Conservation (phyloP, 805 yeast species). For the Yamadazyma insecticola region DNA sequence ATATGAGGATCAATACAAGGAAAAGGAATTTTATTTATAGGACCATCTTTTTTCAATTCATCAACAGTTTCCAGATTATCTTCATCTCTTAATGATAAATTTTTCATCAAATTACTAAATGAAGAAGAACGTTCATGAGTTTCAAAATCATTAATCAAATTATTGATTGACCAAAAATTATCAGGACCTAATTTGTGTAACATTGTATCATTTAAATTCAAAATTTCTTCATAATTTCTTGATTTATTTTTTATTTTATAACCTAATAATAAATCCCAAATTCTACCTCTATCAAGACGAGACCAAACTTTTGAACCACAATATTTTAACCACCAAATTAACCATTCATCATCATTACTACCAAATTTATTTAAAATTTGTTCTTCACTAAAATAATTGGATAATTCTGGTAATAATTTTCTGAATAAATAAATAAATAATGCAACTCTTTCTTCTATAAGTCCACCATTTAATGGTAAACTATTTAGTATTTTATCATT, state of each 20-base stretch:
- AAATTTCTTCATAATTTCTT: constrained; percentile 25
- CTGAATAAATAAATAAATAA: constrained; percentile 63
- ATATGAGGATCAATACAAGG: constrained; percentile 69
- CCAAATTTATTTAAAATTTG: constrained; percentile 59
- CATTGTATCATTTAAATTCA: constrained; percentile 26
- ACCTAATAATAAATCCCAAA: constrained; percentile 86
- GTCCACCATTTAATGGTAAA: constrained; percentile 57
- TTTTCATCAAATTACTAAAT: constrained; percentile 4
- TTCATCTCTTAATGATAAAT: constrained; percentile 1
- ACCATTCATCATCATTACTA: constrained; percentile 75
- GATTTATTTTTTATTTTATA: constrained; percentile 49
- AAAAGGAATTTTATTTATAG: constrained; percentile 44
- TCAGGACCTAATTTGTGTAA: constrained; percentile 51
- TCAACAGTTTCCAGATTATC: too few relatives aligned
- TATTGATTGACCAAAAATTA: constrained; percentile 49
- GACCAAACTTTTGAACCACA: constrained; percentile 85
- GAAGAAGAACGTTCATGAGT: background rate
- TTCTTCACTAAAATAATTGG: constrained; percentile 74
- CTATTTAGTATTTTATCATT: constrained; percentile 24
- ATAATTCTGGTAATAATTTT: constrained; percentile 67
- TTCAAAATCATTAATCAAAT: too few relatives aligned
- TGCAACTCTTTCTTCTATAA: constrained; percentile 61
- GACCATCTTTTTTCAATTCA: constrained; percentile 1
- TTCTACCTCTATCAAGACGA: constrained; percentile 73
- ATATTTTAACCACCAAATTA: constrained; percentile 92